Evolutionary conservation across 805 yeast species (phyloP), one percentile per base, ranked within the genome.

Genomic region (Wickerhamomyces sydowiorum): DNA sequence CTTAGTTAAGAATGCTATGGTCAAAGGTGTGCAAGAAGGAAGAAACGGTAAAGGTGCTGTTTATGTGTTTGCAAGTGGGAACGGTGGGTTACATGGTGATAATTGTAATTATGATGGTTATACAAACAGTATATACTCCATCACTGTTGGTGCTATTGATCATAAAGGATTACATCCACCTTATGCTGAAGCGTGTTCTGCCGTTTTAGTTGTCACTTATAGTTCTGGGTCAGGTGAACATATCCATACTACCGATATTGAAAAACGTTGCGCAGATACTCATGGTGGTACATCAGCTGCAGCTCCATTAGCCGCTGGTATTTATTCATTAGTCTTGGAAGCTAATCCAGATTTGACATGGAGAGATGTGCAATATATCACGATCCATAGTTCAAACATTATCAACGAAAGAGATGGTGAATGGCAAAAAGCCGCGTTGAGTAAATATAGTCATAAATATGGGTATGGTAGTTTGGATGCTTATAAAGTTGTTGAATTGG

Each of bases 201-300:
- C 99, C 1, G 96, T 91, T 20, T 72, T 93, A 79, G 96, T 84
- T 15, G 95, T 87, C 2, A 89, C 98, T 0, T 93, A 89, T 57
- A 82, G 95, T 4, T 86, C 96, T 2, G 97, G 97, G 1, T 80
- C 90, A 3, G 86, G 86, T 28, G 96, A 87, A 57, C 84, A 79
- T 56, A 91, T 93, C 43, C 90, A 86, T 57, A 86, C 98, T 7
- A 85, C 96, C 2, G 96, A 86, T 59, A 73, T 86, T 34, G 70
- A 80, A 38, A 73, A 74, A 7, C 62, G 67, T 50, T 93, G 99
- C 62, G 68, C 95, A 2, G 72, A 72, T 30, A 61, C 52, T 21
- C 99, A 93, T 61, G 96, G 97, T 10, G 99, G 99, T 18, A 93
- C 99, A 0, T 91, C 98, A 19, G 99, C 99, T 0, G 97, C 99